Conservation (phyloP, 108 stramenopile genomes). For the Nitzschia palea region DNA sequence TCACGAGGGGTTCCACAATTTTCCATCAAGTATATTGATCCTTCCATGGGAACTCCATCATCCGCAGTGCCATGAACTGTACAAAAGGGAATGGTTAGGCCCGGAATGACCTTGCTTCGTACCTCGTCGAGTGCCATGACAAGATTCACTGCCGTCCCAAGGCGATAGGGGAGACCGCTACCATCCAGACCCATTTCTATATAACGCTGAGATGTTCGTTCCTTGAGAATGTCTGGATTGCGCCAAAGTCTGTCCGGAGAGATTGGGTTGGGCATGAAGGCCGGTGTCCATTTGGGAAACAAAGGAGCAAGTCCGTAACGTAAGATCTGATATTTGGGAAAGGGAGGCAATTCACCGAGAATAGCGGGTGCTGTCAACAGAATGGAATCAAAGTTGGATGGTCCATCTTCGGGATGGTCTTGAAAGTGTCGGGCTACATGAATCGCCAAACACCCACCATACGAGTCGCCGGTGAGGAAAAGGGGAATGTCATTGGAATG, state of each 20-base stretch:
- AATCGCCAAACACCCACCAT: slow-evolving; percentile 44
- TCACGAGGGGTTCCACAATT: slow-evolving; percentile 17
- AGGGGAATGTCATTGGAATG: slow-evolving; percentile 28
- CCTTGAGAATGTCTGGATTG: slow-evolving; percentile 22
- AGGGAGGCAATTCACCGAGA: slow-evolving; percentile 49
- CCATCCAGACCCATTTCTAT: slow-evolving; percentile 31
- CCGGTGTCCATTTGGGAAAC: slow-evolving; percentile 43
- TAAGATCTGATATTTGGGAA: slow-evolving; percentile 39
- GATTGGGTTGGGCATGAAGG: slow-evolving; percentile 66
- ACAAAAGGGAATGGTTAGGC: slow-evolving; percentile 44
- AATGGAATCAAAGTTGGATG: slow-evolving; percentile 34
- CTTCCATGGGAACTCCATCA: slow-evolving; percentile 46
- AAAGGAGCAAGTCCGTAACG: slow-evolving; percentile 48
- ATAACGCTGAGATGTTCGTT: slow-evolving; percentile 8
- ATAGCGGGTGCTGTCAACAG: slow-evolving; percentile 48
- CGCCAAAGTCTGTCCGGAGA: slow-evolving; percentile 51
- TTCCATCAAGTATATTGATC: slow-evolving; percentile 45
- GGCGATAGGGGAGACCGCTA: slow-evolving; percentile 37
- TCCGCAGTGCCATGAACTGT: slow-evolving; percentile 49
- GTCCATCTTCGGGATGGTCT: slow-evolving; percentile 30
- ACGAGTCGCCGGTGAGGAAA: slow-evolving; percentile 53
- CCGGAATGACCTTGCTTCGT: slow-evolving; percentile 41
- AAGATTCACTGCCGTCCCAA: slow-evolving; percentile 50
- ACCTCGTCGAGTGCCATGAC: slow-evolving; percentile 42
- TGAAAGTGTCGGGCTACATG: slow-evolving; percentile 38